Evolutionary conservation across 495 filamentous ascomycete genomes (phyloP).

Genomic region (Neurospora intermedia): DNA sequence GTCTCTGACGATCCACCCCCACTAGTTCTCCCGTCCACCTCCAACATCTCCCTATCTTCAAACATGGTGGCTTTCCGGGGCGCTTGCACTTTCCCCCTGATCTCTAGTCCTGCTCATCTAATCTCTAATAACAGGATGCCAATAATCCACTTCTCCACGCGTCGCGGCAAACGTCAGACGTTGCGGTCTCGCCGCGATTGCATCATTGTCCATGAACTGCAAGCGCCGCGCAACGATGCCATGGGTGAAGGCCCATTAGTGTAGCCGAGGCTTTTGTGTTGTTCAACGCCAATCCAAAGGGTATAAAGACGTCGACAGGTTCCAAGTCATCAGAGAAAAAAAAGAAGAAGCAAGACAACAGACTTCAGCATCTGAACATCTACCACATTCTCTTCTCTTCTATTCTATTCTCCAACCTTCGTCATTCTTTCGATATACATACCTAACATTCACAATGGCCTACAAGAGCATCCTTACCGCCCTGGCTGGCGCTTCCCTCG

Average conservation of each 20-base stretch:
- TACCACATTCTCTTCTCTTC: background rate
- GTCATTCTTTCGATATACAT: background rate
- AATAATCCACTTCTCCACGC: conserved; percentile 5
- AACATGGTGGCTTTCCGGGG: background rate
- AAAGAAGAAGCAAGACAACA: conserved; percentile 1
- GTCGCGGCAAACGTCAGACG: background rate
- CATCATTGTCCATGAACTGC: background rate
- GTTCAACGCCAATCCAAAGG: background rate
- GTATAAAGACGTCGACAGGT: conserved; percentile 5
- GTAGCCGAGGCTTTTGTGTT: background rate
- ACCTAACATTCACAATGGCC: conserved; percentile 10
- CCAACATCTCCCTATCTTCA: background rate
- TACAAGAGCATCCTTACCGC: conserved; percentile 26
- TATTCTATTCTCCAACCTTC: background rate
- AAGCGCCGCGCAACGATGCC: background rate
- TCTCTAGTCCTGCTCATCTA: background rate
- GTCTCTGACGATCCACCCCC: background rate
- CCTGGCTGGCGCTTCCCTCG: conserved; percentile 41
- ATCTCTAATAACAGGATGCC: background rate
- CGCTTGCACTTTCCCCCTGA: background rate
- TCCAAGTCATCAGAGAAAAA: background rate
- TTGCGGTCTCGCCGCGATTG: background rate
- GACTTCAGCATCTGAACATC: background rate
- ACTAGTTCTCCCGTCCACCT: background rate
- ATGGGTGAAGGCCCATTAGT: background rate